Percentiles rank a stretch among this genome's conserved stretches.
Evolutionary conservation across 1,284 basidiomycete genomes (phyloP).

Genomic region (Cryptococcus jaspeensis): DNA sequence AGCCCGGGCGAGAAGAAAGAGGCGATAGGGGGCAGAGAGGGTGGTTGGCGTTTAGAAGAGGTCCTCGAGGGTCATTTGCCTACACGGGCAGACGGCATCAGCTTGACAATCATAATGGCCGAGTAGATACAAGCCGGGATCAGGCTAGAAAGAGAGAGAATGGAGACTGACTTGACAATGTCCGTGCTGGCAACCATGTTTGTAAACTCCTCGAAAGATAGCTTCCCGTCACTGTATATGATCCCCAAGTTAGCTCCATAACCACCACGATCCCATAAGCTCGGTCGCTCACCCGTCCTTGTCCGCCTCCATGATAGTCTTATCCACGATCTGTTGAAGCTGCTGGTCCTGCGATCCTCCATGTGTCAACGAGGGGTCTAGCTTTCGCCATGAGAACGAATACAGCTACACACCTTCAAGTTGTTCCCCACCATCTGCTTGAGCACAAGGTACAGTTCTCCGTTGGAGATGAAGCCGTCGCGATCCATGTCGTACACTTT

Average conservation of each 20-base stretch:
- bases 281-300: conserved; percentile 66
- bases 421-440: conserved; percentile 99
- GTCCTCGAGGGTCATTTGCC: conserved; percentile 98
- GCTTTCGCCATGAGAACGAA: background rate
- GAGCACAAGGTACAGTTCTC: conserved; percentile 94
- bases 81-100: conserved; percentile 40
- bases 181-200: conserved; percentile 94
- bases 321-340: conserved; percentile 98
- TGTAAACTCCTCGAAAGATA: conserved; percentile 95
- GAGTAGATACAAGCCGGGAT: background rate
- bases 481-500: conserved; percentile 99
- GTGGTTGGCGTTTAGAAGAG: conserved; percentile 59
- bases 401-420: conserved; percentile 67
- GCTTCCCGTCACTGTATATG: conserved; percentile 73
- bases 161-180: conserved; percentile 45
- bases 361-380: background rate
- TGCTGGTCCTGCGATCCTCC: conserved; percentile 74
- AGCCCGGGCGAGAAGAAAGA: background rate
- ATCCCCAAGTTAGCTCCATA: conserved; percentile 3
- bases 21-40: background rate
- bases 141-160: background rate
- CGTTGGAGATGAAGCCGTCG: conserved; percentile 97
- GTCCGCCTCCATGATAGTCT: conserved; percentile 99
- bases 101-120: background rate
- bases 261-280: background rate